Evolutionary conservation across 148 eudicot species (phyloP).

Genomic region (Rhododendron griersonianum): DNA sequence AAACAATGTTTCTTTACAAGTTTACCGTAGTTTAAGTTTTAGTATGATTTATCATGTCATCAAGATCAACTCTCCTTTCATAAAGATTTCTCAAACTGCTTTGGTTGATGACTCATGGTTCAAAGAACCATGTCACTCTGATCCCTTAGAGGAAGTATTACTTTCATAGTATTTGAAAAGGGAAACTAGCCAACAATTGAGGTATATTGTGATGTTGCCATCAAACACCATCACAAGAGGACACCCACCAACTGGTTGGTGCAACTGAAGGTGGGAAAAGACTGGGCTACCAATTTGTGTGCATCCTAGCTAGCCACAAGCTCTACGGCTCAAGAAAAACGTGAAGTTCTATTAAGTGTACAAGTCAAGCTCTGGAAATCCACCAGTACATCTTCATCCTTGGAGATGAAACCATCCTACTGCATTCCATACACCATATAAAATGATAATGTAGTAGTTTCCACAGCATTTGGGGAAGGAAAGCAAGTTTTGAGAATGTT

Average conservation of each 20-base stretch:
- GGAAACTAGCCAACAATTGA: neutral
- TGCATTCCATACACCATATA: neutral
- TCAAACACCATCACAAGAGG: neutral
- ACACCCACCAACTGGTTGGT: slow-evolving; percentile 1
- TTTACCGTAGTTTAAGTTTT: neutral
- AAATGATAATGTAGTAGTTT: neutral
- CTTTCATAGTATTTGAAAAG: neutral
- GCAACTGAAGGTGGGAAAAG: neutral
- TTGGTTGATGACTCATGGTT: neutral
- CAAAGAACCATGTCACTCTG: neutral
- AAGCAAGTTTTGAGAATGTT: neutral
- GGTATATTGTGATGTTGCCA: neutral
- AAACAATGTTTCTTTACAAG: neutral
- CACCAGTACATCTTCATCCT: neutral
- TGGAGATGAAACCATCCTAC: neutral
- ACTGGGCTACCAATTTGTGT: neutral
- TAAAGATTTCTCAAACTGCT: neutral
- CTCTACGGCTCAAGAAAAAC: neutral
- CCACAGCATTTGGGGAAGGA: neutral
- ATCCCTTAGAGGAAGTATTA: neutral
- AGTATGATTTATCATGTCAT: neutral
- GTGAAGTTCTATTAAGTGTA: neutral
- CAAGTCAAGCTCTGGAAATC: neutral
- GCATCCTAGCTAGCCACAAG: neutral
- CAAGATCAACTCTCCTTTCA: neutral